Evolutionary conservation across 176 grass and related monocot genomes (phyloP).

Genomic region (Musa schizocarpa): DNA sequence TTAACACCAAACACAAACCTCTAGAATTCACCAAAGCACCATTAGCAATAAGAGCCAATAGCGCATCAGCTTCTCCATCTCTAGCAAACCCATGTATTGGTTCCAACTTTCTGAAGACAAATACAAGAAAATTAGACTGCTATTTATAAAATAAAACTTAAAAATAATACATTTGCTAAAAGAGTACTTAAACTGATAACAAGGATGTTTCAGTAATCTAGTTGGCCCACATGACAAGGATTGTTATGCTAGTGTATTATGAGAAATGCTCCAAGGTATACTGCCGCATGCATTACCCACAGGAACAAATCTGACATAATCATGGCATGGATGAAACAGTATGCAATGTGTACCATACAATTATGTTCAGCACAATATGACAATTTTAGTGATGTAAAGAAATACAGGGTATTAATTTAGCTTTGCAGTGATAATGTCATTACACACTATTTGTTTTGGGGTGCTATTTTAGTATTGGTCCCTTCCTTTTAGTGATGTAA

Average conservation of each 20-base stretch:
- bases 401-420: too few relatives aligned
- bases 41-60: slow-evolving; percentile 49
- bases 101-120: slow-evolving; percentile 53
- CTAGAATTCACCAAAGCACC: slow-evolving; percentile 64
- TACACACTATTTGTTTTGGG: too few relatives aligned
- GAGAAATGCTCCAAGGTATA: background rate
- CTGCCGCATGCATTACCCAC: background rate
- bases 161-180: background rate
- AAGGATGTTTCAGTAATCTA: too few relatives aligned
- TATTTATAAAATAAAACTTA: background rate
- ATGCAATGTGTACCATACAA: background rate
- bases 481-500: too few relatives aligned
- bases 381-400: too few relatives aligned
- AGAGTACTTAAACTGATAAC: too few relatives aligned
- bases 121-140: background rate
- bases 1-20: slow-evolving; percentile 31
- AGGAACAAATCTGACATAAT: background rate
- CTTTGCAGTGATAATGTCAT: too few relatives aligned
- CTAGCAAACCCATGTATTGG: slow-evolving; percentile 81
- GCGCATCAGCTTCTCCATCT: slow-evolving; percentile 67
- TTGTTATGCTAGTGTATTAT: background rate
- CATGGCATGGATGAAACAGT: background rate
- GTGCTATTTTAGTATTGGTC: too few relatives aligned
- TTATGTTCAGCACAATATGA: too few relatives aligned
- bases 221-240: background rate